A percentile compares a stretch with the other conserved stretches of the same genome.
Conservation (phyloP, 2,329 filamentous ascomycete genomes). For the Diplodia sapinea region DNA sequence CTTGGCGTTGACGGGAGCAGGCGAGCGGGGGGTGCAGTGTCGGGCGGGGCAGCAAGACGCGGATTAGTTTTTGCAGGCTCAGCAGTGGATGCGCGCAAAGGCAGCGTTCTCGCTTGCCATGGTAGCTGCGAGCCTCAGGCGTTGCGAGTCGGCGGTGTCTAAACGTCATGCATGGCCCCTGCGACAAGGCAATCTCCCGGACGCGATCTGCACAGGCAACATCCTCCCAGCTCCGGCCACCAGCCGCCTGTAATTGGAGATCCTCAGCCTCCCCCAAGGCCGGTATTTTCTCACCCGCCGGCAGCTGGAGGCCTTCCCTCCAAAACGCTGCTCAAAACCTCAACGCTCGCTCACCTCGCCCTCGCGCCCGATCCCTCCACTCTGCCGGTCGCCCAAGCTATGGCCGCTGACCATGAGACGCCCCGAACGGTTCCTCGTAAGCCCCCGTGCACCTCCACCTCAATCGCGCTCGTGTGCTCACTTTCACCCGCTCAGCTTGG, state of each 20-base stretch:
- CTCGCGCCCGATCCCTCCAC: conserved; percentile 13
- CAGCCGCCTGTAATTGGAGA: conserved; percentile 28
- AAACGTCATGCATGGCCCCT: conserved; percentile 24
- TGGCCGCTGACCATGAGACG: conserved; percentile 22
- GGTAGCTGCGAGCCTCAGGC: conserved; percentile 31
- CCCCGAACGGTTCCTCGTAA: conserved; percentile 29
- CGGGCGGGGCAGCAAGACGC: conserved; percentile 34
- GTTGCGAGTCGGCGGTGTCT: neutral
- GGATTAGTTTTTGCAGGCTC: conserved; percentile 3
- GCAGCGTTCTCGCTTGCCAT: conserved; percentile 16
- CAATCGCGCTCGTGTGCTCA: conserved; percentile 10
- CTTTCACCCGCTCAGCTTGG: conserved; percentile 39
- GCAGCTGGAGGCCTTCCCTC: conserved; percentile 25
- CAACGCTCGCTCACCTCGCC: conserved; percentile 13
- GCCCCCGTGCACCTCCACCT: conserved; percentile 12
- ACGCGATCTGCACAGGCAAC: conserved; percentile 29
- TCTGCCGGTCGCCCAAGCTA: conserved; percentile 10
- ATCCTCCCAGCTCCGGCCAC: conserved; percentile 24
- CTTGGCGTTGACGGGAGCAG: neutral
- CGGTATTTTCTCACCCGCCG: conserved; percentile 19
- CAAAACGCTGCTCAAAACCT: neutral
- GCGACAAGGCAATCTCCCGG: conserved; percentile 25
- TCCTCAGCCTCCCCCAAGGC: conserved; percentile 28
- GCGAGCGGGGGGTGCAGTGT: conserved; percentile 28
- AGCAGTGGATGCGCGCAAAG: conserved; percentile 14